Percentiles rank a stretch among this genome's conserved stretches.
Evolutionary conservation across 2,329 filamentous ascomycete species (phyloP).

Genomic region (Coniochaeta sp.): DNA sequence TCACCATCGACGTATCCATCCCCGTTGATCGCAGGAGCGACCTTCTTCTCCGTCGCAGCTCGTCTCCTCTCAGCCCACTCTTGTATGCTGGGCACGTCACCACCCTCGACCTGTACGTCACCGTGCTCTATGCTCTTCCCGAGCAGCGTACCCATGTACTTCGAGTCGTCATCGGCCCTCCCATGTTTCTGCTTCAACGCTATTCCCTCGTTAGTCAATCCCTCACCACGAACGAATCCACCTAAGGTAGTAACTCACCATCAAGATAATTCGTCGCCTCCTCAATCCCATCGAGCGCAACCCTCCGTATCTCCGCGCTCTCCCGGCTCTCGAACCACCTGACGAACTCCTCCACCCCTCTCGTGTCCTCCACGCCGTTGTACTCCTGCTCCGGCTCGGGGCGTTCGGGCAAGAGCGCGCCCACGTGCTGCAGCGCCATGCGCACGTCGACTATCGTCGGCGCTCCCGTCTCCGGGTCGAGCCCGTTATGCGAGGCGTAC

Average conservation of each 20-base stretch:
- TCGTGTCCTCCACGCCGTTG: slow-evolving; percentile 65
- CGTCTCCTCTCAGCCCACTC: slow-evolving; percentile 52
- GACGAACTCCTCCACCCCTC: slow-evolving; percentile 71
- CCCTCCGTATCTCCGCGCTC: slow-evolving; percentile 73
- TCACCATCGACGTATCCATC: slow-evolving; percentile 14
- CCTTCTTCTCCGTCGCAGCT: slow-evolving; percentile 18
- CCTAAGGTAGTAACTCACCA: slow-evolving; percentile 39
- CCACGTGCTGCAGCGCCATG: slow-evolving; percentile 76
- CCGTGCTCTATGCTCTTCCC: slow-evolving; percentile 66
- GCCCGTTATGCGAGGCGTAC: slow-evolving; percentile 64
- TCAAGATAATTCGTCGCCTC: slow-evolving; percentile 58
- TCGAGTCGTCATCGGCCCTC: slow-evolving; percentile 79
- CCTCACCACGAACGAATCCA: not conserved
- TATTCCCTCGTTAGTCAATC: slow-evolving; percentile 22
- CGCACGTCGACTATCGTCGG: slow-evolving; percentile 71
- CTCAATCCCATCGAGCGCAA: slow-evolving; percentile 63
- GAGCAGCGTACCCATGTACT: slow-evolving; percentile 78
- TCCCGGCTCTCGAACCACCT: slow-evolving; percentile 69
- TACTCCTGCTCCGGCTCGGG: slow-evolving; percentile 63
- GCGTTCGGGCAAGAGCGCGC: slow-evolving; percentile 64
- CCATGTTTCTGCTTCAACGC: slow-evolving; percentile 88
- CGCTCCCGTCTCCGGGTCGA: slow-evolving; percentile 48
- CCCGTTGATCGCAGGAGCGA: slow-evolving; percentile 11
- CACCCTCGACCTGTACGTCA: slow-evolving; percentile 72
- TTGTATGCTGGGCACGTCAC: slow-evolving; percentile 57